Evolutionary conservation across 164 flowering plant genomes (phyloP).

Genomic region (Berberis vulgaris): DNA sequence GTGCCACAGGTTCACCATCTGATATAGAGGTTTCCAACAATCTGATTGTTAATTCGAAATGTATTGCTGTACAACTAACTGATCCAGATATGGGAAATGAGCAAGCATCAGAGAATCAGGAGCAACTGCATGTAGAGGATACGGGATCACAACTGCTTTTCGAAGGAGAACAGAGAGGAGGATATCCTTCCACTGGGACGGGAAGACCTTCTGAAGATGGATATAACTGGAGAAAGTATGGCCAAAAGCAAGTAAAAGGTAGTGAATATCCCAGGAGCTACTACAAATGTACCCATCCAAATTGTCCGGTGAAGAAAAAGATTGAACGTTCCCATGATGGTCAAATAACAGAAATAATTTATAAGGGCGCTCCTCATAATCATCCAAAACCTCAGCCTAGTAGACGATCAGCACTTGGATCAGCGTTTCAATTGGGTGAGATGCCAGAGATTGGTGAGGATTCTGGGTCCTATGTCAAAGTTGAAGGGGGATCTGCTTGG

Average conservation of each 20-base stretch:
- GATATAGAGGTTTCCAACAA: constrained; percentile 18
- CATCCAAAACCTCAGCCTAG: not conserved
- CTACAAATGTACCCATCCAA: not conserved
- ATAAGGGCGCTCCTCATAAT: not conserved
- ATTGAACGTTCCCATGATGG: not conserved
- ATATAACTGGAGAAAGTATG: not conserved
- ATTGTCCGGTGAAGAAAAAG: not conserved
- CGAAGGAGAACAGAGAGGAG: constrained; percentile 37
- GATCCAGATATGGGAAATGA: constrained; percentile 16
- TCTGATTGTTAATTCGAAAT: constrained; percentile 13
- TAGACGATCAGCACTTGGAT: not conserved
- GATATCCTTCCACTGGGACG: constrained; percentile 12
- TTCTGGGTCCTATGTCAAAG: not conserved
- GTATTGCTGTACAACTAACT: constrained; percentile 9
- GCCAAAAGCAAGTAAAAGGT: not conserved
- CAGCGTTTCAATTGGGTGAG: too few species aligned
- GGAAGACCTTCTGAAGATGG: not conserved
- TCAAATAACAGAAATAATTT: not conserved
- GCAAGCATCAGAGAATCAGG: constrained; percentile 17
- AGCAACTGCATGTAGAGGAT: constrained; percentile 25
- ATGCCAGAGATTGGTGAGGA: too few species aligned
- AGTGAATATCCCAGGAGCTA: not conserved
- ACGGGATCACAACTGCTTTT: constrained; percentile 12
- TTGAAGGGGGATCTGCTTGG: not conserved
- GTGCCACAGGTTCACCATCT: constrained; percentile 12